Conservation (phyloP, 2,329 filamentous ascomycete genomes). For the Colletotrichum agaves region DNA sequence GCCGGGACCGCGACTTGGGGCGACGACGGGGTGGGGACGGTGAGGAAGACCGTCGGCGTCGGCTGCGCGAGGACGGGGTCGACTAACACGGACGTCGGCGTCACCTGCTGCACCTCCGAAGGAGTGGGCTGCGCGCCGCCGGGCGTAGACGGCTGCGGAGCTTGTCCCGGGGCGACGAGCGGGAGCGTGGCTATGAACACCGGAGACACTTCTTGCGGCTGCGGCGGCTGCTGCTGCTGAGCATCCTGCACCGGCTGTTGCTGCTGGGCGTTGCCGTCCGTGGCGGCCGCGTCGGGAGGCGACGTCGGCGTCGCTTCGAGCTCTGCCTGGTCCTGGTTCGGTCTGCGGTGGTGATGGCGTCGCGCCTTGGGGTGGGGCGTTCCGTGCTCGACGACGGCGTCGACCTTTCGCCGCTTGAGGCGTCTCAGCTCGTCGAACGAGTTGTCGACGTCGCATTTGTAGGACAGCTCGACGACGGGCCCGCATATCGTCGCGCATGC, state of each 20-base stretch:
- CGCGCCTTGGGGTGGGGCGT: not conserved
- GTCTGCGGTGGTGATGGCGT: slow-evolving; percentile 25
- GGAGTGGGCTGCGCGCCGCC: not conserved
- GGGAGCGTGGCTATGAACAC: slow-evolving; percentile 32
- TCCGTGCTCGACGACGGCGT: not conserved
- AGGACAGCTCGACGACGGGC: slow-evolving; percentile 55
- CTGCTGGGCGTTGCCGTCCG: not conserved
- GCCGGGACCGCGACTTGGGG: not conserved
- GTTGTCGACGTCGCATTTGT: slow-evolving; percentile 46
- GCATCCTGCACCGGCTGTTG: not conserved
- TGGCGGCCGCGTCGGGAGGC: slow-evolving; percentile 1
- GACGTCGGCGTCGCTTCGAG: not conserved
- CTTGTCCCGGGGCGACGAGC: not conserved
- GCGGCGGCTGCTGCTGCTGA: slow-evolving; percentile 7
- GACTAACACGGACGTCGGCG: not conserved
- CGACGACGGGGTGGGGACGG: not conserved
- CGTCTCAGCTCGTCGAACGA: slow-evolving; percentile 40
- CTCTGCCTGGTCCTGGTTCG: slow-evolving; percentile 5
- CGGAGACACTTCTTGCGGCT: not conserved
- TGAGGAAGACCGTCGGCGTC: slow-evolving; percentile 2
- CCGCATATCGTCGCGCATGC: slow-evolving; percentile 55
- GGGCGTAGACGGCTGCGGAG: not conserved
- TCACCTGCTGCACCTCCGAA: not conserved
- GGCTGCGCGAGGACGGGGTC: slow-evolving; percentile 6
- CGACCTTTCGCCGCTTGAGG: slow-evolving; percentile 43